Base-by-base conservation (phyloP, 768 basidiomycete species). In the Agaricus sinodeliciosus region DNA sequence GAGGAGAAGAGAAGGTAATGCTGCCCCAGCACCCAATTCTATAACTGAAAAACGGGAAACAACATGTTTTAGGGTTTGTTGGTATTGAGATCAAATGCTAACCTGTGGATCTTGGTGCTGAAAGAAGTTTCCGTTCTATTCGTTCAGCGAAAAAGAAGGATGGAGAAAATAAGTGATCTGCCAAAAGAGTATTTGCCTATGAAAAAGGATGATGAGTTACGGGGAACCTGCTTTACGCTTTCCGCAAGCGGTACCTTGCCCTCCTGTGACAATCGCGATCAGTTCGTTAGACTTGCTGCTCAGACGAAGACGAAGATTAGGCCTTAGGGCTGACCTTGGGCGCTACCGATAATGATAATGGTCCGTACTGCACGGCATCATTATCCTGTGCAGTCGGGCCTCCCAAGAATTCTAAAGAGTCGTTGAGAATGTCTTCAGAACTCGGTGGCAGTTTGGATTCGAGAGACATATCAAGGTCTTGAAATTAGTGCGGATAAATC, bases 121-220 rank as follows among this genome's bases (percentile, higher is more conserved):
- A 67, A 7, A 90, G 62, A 4, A 79, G 60, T 0, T 75, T 73
- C 50, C 75, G 64, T 64, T 89, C 84, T 9, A 90, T 80, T 25
- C 74, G 68, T 60, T 88, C 84, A 2, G 82, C 81, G 15, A 89
- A 71, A 51, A 82, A 75, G 7, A 89, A 70, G 8, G 79, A 76
- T 13, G 84, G 85, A 36, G 82, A 87, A 63, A 87, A 88, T 3
- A 87, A 70, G 56, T 85, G 83, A 65, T 88, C 85, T 45, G 85
- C 86, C 18, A 88, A 70, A 9, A 87, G 72, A 12, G 83, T 85
- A 55, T 80, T 85, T 26, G 85, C 82, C 84, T 87, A 63, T 39
- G 25, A 56, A 48, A 31, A 48, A 19, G 15, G 4, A n/a, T 39
- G 5, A 11, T 31, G 31, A 31, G 31, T 31, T 11, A 5, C 7